These are phyloP conservation scores for Ceratobasidium sp. DNA, from an alignment of 1,284 basidiomycete genomes.

Conservation along the genomic window DNA sequence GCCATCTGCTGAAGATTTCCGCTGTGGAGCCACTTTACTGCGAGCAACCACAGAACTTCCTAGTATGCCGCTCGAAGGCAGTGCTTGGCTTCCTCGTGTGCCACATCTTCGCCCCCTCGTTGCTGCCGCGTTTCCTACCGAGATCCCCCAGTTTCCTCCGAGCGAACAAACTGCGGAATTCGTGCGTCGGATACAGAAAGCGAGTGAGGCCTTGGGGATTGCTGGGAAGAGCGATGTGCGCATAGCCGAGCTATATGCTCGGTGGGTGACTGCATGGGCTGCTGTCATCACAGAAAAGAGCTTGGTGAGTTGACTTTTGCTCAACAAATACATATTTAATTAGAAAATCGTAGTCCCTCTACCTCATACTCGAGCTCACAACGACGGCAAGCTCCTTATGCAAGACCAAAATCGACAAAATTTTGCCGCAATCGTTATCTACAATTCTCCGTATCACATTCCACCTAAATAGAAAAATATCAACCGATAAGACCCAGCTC, in stretches of 20 bases:
- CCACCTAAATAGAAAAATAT: slow-evolving; percentile 51
- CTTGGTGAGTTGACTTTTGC: slow-evolving; percentile 63
- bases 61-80: slow-evolving; percentile 1
- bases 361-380: slow-evolving; percentile 64
- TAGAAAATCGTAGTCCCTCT: slow-evolving; percentile 63
- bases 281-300: slow-evolving; percentile 63
- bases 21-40: slow-evolving; percentile 27
- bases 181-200: slow-evolving; percentile 68
- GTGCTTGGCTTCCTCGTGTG: slow-evolving; percentile 28
- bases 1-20: slow-evolving; percentile 31
- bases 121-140: slow-evolving; percentile 53
- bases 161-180: slow-evolving; percentile 58
- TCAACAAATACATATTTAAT: background rate
- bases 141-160: slow-evolving; percentile 52
- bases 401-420: slow-evolving; percentile 50
- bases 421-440: slow-evolving; percentile 61
- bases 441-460: slow-evolving; percentile 65
- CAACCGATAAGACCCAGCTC: slow-evolving; percentile 58
- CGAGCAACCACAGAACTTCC: slow-evolving; percentile 33
- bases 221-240: slow-evolving; percentile 49
- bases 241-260: slow-evolving; percentile 66
- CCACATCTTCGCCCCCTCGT: slow-evolving; percentile 48
- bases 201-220: slow-evolving; percentile 69
- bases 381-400: slow-evolving; percentile 51
- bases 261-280: slow-evolving; percentile 72